Conservation (phyloP, 306 rosid species). For the Prunus persica region Prunus_persica_NCBIv2 NC_034010.1:24450001-24450500, state of each 20-base stretch:
- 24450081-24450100: constrained; percentile 57
- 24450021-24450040: constrained; percentile 48
- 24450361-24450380: background rate
- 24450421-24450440: background rate
- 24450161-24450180: constrained; percentile 41
- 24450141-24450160: constrained; percentile 44
- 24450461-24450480: background rate
- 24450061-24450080: constrained; percentile 56
- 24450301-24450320: background rate
- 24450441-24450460: background rate
- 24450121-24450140: constrained; percentile 63
- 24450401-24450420: background rate
- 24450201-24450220: background rate
- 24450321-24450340: background rate
- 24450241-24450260: background rate
- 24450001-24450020: constrained; percentile 38
- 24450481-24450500: background rate
- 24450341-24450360: background rate
- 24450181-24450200: background rate
- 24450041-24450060: constrained; percentile 87
- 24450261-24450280: background rate
- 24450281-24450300: background rate
- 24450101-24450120: constrained; percentile 62
- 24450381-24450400: background rate
- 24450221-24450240: background rate